Base-by-base conservation (phyloP, 176 grass and related monocot species). In the Carex parvula region DNA sequence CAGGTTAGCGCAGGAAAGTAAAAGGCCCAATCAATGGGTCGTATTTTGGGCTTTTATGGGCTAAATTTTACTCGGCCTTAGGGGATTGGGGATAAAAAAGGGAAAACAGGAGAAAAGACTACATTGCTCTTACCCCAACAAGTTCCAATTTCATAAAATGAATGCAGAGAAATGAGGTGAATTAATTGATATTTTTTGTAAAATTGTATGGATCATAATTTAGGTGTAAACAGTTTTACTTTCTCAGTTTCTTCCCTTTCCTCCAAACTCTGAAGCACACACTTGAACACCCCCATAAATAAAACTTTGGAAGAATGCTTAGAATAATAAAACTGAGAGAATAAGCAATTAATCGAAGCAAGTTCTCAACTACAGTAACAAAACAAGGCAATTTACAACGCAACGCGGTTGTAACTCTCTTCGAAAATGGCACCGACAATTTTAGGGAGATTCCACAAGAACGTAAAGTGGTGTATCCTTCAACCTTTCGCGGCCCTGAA, bases 401-500 rank as follows among this genome's bases (percentile, higher is more conserved):
- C 50, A 60, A 80, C 30, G 5, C 56, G 2, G 56, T 60, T 18
- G 56, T 61, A 80, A 59, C 56, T 18, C 70, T 74, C 20, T 78
- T 33, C 33, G 17, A 57, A 79, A 56, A 30, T 32, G 26, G 52
- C 54, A 57, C 2, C 0, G 29, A 33, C 33, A 18, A 21, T 33
- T 61, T 80, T 61, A 80, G 15, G 66, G 20, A 82, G 80, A 82
- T 66, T 66, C 80, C 18, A 82, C 37, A 66, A 82, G 60, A 6
- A 52, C 59, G 8, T 52, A 82, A 48, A 82, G 80, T 3, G 41
- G 60, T 1, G 33, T 82, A 66, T 32, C 44, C 80, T 82, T 67
- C 80, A 82, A 82, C 37, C 35, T 50, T 82, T 82, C 80, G 53
- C 80, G 80, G 26, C 80, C 80, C 80, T 82, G 59, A 64, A 53